Evolutionary conservation across 1,284 basidiomycete genomes (phyloP).

Genomic region (Papiliotrema laurentii): DNA sequence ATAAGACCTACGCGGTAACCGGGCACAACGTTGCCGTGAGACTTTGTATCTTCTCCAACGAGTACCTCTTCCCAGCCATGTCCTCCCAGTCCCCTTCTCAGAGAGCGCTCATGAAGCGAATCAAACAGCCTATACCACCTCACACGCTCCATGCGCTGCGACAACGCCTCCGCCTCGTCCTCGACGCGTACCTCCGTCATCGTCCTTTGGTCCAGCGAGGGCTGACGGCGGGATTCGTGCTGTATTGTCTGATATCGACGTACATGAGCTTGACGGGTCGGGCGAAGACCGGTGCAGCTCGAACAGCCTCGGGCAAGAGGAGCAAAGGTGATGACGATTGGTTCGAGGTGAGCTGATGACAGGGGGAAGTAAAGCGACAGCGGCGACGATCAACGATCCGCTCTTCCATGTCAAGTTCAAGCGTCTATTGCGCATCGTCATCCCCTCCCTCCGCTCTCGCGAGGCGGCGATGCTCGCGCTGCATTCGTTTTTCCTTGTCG

Average conservation of each 20-base stretch:
- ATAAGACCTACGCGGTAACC: no score
- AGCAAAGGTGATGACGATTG: constrained; percentile 4
- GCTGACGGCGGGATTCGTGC: constrained; percentile 52
- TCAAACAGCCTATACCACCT: constrained; percentile 1
- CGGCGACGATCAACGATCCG: constrained; percentile 63
- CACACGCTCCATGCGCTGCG: constrained; percentile 5
- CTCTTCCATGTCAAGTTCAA: constrained; percentile 80
- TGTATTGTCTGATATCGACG: constrained; percentile 39
- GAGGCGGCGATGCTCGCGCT: constrained; percentile 81
- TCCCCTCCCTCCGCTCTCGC: constrained; percentile 76
- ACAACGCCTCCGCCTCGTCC: constrained; percentile 9
- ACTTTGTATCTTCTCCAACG: no score
- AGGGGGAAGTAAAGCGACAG: constrained; percentile 3
- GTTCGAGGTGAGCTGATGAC: constrained; percentile 6
- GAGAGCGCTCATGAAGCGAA: neutral
- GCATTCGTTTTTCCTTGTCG: constrained; percentile 82
- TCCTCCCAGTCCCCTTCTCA: neutral
- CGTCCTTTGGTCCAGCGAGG: constrained; percentile 65
- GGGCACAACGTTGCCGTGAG: no score
- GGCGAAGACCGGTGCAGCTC: constrained; percentile 11
- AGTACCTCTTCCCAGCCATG: no score
- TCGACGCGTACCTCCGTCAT: constrained; percentile 56
- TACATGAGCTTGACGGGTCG: constrained; percentile 29
- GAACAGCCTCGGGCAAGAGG: constrained; percentile 7
- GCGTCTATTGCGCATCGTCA: constrained; percentile 77